These are phyloP conservation scores for Prunus dulcis DNA, from an alignment of 306 rosid genomes.

Conservation along the genomic window DNA sequence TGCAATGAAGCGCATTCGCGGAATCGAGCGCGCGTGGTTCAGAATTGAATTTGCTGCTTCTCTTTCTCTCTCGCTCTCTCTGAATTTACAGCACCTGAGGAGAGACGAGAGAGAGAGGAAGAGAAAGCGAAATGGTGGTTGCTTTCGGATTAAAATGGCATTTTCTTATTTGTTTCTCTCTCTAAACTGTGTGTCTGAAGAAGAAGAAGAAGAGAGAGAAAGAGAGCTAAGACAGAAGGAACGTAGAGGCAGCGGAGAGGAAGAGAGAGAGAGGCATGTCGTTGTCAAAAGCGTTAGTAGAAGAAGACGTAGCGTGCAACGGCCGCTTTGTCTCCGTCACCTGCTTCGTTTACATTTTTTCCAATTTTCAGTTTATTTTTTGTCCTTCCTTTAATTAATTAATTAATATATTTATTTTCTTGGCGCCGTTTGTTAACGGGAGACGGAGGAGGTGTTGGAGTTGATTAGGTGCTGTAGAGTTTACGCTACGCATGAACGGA, in stretches of 20 bases:
- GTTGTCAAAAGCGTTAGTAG: slow-evolving; percentile 41
- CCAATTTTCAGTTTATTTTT: background rate
- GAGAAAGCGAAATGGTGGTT: slow-evolving; percentile 12
- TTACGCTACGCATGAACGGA: slow-evolving; percentile 18
- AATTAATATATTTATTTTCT: background rate
- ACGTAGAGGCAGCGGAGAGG: slow-evolving; percentile 8
- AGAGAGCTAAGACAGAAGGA: background rate
- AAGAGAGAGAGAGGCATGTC: slow-evolving; percentile 25
- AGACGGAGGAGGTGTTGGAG: slow-evolving; percentile 1
- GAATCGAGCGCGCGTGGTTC: slow-evolving; percentile 4
- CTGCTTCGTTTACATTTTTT: slow-evolving; percentile 3
- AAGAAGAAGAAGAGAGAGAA: slow-evolving; percentile 13
- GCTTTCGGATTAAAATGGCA: slow-evolving; percentile 42
- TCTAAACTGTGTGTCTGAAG: slow-evolving; percentile 11
- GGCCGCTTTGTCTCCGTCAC: slow-evolving; percentile 58
- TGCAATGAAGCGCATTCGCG: slow-evolving; percentile 10
- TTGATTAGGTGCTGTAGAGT: slow-evolving; percentile 15
- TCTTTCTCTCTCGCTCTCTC: slow-evolving; percentile 16
- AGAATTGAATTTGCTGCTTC: background rate
- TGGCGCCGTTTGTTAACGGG: slow-evolving; percentile 35
- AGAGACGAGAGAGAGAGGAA: background rate
- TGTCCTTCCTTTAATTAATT: background rate
- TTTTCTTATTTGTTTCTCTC: slow-evolving; percentile 13
- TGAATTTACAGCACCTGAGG: background rate
- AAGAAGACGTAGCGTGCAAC: slow-evolving; percentile 55